Conservation (phyloP, 331 rosid genomes). For the Quercus phellos region DNA sequence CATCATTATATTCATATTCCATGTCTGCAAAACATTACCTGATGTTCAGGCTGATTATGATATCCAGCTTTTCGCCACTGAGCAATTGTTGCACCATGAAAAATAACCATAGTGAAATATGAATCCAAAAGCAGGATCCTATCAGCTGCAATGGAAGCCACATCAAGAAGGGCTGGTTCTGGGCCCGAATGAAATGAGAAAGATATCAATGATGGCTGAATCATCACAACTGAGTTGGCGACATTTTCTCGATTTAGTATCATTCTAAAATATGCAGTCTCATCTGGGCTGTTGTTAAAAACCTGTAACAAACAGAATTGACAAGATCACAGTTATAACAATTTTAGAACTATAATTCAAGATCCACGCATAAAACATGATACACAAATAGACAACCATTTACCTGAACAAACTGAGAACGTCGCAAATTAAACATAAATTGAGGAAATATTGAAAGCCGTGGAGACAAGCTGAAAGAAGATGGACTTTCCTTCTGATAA, state of each 20-base stretch:
- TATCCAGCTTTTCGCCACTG: conserved; percentile 97
- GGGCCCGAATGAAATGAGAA: conserved; percentile 89
- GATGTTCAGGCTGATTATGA: conserved; percentile 83
- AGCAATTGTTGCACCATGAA: conserved; percentile 95
- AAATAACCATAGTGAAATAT: conserved; percentile 79
- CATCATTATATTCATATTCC: not conserved
- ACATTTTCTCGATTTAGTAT: conserved; percentile 90
- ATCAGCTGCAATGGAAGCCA: conserved; percentile 91
- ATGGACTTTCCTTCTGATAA: conserved; percentile 74
- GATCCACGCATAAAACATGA: not conserved
- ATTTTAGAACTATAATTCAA: conserved; percentile 13
- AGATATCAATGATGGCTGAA: conserved; percentile 92
- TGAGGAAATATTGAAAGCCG: conserved; percentile 97
- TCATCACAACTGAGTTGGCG: conserved; percentile 91
- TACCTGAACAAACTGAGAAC: conserved; percentile 98
- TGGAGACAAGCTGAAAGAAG: conserved; percentile 94
- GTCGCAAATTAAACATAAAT: conserved; percentile 85
- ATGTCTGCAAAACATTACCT: conserved; percentile 41
- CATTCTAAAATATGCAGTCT: conserved; percentile 97
- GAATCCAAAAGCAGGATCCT: conserved; percentile 84
- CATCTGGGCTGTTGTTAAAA: conserved; percentile 97
- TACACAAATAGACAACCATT: not conserved
- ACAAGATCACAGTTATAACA: conserved; percentile 16
- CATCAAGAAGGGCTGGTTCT: conserved; percentile 94
- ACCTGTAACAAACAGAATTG: conserved; percentile 47